A percentile compares a stretch with the other conserved stretches of the same genome.
Evolutionary conservation across 1,284 basidiomycete genomes (phyloP).

Genomic region (Leccinum pachyderme): DNA sequence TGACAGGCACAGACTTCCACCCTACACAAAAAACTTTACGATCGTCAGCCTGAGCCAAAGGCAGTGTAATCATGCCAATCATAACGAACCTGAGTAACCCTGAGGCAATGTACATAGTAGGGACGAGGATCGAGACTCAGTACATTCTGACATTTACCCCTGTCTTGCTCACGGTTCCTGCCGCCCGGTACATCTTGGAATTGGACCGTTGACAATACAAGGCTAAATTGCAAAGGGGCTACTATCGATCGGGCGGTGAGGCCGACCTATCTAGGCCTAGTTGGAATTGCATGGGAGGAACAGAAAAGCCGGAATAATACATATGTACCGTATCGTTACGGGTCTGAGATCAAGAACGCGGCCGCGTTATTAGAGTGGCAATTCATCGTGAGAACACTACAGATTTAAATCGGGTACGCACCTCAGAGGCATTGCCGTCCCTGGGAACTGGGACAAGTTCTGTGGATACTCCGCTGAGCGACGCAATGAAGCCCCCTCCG

Average conservation of each 20-base stretch:
- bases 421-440: not conserved
- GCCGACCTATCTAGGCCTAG: not conserved
- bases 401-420: not conserved
- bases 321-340: not conserved
- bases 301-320: not conserved
- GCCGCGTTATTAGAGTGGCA: not conserved
- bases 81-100: not conserved
- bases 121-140: not conserved
- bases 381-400: not conserved
- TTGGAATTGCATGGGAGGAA: not conserved
- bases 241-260: not conserved
- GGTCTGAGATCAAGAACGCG: not conserved
- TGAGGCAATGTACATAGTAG: not conserved
- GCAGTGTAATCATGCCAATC: not conserved
- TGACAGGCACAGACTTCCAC: not conserved
- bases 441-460: not conserved
- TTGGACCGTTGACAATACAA: not conserved
- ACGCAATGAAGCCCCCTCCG: not conserved
- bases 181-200: not conserved
- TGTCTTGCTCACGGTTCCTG: not conserved
- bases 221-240: not conserved
- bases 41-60: not conserved
- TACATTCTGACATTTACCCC: not conserved
- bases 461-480: not conserved
- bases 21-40: not conserved